Evolutionary conservation across 129 eudicot genomes (phyloP).

Genomic region (Calendula officinalis): DNA sequence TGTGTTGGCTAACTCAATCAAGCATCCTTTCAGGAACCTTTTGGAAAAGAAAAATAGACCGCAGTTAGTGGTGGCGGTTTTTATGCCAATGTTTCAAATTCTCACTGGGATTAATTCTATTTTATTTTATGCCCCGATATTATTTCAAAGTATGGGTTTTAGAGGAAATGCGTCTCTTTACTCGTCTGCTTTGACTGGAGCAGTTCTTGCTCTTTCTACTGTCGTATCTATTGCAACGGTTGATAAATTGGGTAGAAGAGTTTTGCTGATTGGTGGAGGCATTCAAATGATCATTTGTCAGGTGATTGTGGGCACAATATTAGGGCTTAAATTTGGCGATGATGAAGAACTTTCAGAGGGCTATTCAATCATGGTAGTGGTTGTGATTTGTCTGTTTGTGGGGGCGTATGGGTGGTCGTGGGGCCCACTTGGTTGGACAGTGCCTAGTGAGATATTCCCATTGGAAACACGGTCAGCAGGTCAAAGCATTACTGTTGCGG

Average conservation of each 20-base stretch:
- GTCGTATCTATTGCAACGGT: conserved; percentile 66
- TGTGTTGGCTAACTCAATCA: conserved; percentile 62
- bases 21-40: conserved; percentile 75
- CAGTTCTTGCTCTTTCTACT: conserved; percentile 68
- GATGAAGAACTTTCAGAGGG: conserved; percentile 51
- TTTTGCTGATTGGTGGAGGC: conserved; percentile 69
- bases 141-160: conserved; percentile 79
- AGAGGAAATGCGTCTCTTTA: conserved; percentile 64
- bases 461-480: conserved; percentile 91
- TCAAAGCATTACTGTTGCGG: conserved; percentile 87
- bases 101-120: conserved; percentile 83
- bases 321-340: conserved; percentile 63
- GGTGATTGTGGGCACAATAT: conserved; percentile 59
- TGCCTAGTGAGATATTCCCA: conserved; percentile 90
- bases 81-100: conserved; percentile 81
- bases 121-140: conserved; percentile 74
- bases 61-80: conserved; percentile 78
- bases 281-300: conserved; percentile 78
- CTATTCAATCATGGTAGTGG: conserved; percentile 59
- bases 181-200: conserved; percentile 79
- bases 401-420: conserved; percentile 86
- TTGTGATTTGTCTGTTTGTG: conserved; percentile 67
- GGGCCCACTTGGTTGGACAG: conserved; percentile 95
- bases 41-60: conserved; percentile 66
- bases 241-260: conserved; percentile 73